Evolutionary conservation across 257 asterid species (phyloP).

Genomic region (Fraxinus pennsylvanica): DNA sequence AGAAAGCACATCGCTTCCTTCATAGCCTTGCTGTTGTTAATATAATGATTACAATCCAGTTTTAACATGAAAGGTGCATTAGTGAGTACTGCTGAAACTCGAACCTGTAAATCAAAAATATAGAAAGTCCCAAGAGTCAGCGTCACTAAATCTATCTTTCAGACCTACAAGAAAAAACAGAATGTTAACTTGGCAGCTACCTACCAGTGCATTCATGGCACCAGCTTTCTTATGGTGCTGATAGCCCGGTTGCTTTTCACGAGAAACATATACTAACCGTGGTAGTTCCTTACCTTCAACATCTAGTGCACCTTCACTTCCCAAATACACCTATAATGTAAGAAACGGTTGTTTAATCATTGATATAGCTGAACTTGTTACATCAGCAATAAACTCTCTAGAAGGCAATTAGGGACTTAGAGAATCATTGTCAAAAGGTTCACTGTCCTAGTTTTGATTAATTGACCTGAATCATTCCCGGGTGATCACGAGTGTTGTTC

Average conservation of each 20-base stretch:
- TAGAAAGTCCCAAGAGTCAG: constrained; percentile 5
- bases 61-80: constrained; percentile 84
- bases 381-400: neutral
- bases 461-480: constrained; percentile 85
- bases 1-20: constrained; percentile 88
- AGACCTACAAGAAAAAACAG: neutral
- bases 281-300: constrained; percentile 87
- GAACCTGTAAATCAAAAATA: constrained; percentile 43
- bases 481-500: constrained; percentile 79
- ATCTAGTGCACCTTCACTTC: constrained; percentile 87
- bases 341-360: constrained; percentile 13
- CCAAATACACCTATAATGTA: constrained; percentile 62
- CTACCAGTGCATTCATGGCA: constrained; percentile 79
- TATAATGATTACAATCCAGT: constrained; percentile 86
- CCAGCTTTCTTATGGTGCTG: constrained; percentile 90
- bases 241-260: constrained; percentile 85
- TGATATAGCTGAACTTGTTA: neutral
- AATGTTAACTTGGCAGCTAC: constrained; percentile 19
- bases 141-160: neutral
- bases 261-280: constrained; percentile 72
- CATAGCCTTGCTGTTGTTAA: constrained; percentile 79
- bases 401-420: neutral
- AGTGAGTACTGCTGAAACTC: constrained; percentile 82
- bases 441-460: neutral
- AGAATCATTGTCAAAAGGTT: neutral